Evolutionary conservation across 305 asterid genomes (phyloP).

Genomic region (Plantago rigida): DNA sequence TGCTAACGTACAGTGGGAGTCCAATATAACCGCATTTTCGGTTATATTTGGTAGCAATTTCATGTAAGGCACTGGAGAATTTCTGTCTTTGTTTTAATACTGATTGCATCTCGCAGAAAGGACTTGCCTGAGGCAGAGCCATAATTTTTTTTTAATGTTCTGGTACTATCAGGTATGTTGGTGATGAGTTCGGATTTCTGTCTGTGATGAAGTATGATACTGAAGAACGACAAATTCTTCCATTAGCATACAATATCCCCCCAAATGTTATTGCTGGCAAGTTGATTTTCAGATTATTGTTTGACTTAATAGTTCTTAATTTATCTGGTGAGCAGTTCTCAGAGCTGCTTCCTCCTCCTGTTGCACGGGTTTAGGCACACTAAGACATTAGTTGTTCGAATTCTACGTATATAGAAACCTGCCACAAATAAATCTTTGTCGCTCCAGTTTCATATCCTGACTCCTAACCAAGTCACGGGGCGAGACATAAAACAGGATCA

Average conservation of each 20-base stretch:
- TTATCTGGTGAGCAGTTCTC: slow-evolving; percentile 19
- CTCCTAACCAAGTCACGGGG: neutral
- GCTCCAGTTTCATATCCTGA: neutral
- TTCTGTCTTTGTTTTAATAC: slow-evolving; percentile 6
- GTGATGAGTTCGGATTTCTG: slow-evolving; percentile 86
- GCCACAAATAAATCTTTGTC: neutral
- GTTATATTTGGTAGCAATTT: slow-evolving; percentile 62
- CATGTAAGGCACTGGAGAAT: slow-evolving; percentile 52
- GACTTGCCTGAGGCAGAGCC: slow-evolving; percentile 19
- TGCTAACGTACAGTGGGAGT: slow-evolving; percentile 73
- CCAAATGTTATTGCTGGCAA: slow-evolving; percentile 82
- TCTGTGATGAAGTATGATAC: slow-evolving; percentile 74
- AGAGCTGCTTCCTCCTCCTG: slow-evolving; percentile 15
- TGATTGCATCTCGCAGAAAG: slow-evolving; percentile 15
- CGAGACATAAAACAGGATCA: neutral
- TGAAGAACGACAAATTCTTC: slow-evolving; percentile 51
- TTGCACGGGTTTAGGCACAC: slow-evolving; percentile 10
- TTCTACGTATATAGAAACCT: too few relatives aligned
- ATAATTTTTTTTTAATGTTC: slow-evolving; percentile 23
- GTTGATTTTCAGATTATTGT: slow-evolving; percentile 25
- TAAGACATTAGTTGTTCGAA: slow-evolving; percentile 1
- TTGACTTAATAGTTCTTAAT: slow-evolving; percentile 17
- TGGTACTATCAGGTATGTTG: slow-evolving; percentile 54
- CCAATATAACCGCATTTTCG: slow-evolving; percentile 80
- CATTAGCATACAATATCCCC: slow-evolving; percentile 64